Evolutionary conservation across 768 basidiomycete genomes (phyloP).

Genomic region (Exsudoporus frostii): DNA sequence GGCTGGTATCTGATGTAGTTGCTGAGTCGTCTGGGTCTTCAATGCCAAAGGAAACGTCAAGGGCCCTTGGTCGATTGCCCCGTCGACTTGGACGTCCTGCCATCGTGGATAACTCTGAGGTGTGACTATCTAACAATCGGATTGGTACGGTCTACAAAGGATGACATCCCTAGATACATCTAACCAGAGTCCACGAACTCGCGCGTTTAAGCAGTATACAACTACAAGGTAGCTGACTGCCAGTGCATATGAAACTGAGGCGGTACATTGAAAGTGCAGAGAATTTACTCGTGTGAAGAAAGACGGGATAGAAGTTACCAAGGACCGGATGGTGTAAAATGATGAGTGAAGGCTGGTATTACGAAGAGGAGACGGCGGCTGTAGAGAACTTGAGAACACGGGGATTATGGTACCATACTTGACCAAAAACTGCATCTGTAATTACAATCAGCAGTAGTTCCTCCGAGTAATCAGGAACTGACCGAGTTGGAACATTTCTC

Average conservation of each 20-base stretch:
- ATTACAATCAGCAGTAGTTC: neutral
- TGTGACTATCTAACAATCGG: neutral
- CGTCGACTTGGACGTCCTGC: slow-evolving; percentile 16
- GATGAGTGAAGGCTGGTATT: slow-evolving; percentile 13
- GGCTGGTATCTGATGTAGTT: slow-evolving; percentile 24
- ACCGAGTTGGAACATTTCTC: slow-evolving; percentile 16
- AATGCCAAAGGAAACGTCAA: slow-evolving; percentile 51
- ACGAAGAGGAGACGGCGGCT: slow-evolving; percentile 2
- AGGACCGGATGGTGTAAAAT: slow-evolving; percentile 4
- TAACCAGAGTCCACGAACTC: slow-evolving; percentile 13
- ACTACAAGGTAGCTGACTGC: slow-evolving; percentile 8
- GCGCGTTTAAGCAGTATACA: slow-evolving; percentile 13
- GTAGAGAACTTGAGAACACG: neutral
- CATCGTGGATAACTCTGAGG: neutral
- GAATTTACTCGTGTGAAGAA: slow-evolving; percentile 6
- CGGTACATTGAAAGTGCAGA: slow-evolving; percentile 12
- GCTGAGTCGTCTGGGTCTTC: slow-evolving; percentile 32
- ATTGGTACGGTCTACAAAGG: neutral
- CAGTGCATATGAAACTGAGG: slow-evolving; percentile 8
- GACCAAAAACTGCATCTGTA: slow-evolving; percentile 7
- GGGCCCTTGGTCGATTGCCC: slow-evolving; percentile 48
- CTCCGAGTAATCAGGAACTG: neutral
- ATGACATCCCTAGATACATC: slow-evolving; percentile 6
- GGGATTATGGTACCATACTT: slow-evolving; percentile 17
- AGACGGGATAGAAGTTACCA: slow-evolving; percentile 9